phyloP scores from a whole-genome alignment of 139 green algal species.

The Auxenochlorella pyrenoidosa region DNA sequence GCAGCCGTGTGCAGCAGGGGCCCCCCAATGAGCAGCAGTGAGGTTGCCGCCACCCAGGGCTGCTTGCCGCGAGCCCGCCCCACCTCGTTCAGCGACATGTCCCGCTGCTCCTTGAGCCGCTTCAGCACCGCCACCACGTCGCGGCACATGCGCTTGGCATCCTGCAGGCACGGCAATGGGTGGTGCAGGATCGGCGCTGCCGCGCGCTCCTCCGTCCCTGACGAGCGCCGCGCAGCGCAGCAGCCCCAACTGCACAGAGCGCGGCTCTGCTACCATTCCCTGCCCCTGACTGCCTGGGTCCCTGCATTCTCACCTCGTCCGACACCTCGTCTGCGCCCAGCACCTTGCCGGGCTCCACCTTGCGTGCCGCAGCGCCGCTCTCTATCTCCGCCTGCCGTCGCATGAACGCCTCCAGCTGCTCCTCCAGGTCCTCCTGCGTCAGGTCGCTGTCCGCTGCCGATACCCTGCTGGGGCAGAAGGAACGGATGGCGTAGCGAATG shows the following conservation, averaged over 20 bases:
- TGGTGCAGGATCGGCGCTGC: neutral
- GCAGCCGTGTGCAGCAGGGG: no score
- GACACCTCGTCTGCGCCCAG: slow-evolving; percentile 58
- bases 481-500: neutral
- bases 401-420: slow-evolving; percentile 86
- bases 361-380: slow-evolving; percentile 54
- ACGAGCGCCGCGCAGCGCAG: neutral
- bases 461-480: neutral
- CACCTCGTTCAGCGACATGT: slow-evolving; percentile 87
- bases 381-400: slow-evolving; percentile 85
- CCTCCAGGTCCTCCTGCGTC: slow-evolving; percentile 79
- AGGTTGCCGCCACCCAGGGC: no score
- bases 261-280: neutral
- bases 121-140: slow-evolving; percentile 77
- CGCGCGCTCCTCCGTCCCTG: neutral
- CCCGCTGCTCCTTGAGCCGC: slow-evolving; percentile 73
- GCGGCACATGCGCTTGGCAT: slow-evolving; percentile 73
- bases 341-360: slow-evolving; percentile 46
- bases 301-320: slow-evolving; percentile 55
- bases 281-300: neutral
- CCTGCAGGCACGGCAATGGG: neutral
- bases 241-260: neutral
- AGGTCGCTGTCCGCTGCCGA: slow-evolving; percentile 14
- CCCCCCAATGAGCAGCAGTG: no score
- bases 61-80: slow-evolving; percentile 6